Conservation (phyloP, 805 yeast species). For the Suhomyces sp. region DNA sequence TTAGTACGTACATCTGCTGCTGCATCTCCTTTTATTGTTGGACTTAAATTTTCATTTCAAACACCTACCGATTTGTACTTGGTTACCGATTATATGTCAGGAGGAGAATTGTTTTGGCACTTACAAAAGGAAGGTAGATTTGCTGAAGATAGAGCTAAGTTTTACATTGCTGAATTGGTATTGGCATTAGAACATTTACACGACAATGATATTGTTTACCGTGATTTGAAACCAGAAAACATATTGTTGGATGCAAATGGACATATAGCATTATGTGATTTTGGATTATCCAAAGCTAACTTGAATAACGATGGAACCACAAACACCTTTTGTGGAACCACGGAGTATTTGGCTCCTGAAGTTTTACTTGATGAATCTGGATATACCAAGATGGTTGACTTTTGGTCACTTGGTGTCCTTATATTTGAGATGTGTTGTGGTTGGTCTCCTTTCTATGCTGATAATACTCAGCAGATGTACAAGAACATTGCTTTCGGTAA, state of each 20-base stretch:
- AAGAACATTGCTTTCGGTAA: constrained; percentile 98
- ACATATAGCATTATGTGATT: constrained; percentile 95
- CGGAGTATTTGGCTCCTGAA: constrained; percentile 97
- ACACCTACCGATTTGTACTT: constrained; percentile 89
- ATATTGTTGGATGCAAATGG: constrained; percentile 95
- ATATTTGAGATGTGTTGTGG: constrained; percentile 99
- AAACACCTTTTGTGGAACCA: constrained; percentile 97
- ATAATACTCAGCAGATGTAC: constrained; percentile 97
- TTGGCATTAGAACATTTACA: constrained; percentile 92
- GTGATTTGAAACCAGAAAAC: constrained; percentile 97
- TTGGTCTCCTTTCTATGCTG: constrained; percentile 98
- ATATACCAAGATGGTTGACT: constrained; percentile 98
- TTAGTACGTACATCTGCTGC: constrained; percentile 89
- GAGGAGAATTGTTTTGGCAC: constrained; percentile 97
- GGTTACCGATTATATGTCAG: constrained; percentile 97
- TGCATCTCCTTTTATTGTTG: constrained; percentile 90
- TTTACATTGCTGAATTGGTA: constrained; percentile 94
- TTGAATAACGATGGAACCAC: constrained; percentile 83
- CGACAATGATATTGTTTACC: constrained; percentile 91
- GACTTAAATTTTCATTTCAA: constrained; percentile 93
- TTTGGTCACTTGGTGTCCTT: constrained; percentile 96
- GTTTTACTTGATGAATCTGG: constrained; percentile 93
- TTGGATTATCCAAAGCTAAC: constrained; percentile 94
- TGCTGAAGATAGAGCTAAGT: constrained; percentile 89
- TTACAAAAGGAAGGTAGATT: constrained; percentile 95